Conservation (phyloP, 164 flowering plant species). For the Umbilicus rupestris region DNA sequence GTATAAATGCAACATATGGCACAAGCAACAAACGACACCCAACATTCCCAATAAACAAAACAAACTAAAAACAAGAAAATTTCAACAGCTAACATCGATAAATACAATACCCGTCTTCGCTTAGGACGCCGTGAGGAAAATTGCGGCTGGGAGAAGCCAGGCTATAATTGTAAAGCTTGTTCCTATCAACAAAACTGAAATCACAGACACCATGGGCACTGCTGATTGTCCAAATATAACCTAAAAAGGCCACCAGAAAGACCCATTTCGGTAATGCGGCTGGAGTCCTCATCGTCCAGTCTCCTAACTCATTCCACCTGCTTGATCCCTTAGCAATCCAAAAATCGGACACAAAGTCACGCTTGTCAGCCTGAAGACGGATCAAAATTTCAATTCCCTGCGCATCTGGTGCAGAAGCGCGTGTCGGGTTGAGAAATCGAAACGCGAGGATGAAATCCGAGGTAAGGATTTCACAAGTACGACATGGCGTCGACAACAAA, state of each 20-base stretch:
- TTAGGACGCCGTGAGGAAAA: conserved; percentile 76
- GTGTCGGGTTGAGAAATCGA: too few species aligned
- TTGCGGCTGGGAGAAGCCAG: conserved; percentile 46
- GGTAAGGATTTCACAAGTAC: too few species aligned
- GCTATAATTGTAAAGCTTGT: conserved; percentile 54
- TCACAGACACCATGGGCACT: conserved; percentile 38
- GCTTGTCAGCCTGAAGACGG: too few species aligned
- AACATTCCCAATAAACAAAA: not conserved
- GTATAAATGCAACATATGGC: not conserved
- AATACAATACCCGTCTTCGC: conserved; percentile 78
- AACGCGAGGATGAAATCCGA: too few species aligned
- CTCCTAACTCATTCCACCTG: not conserved
- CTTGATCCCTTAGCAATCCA: too few species aligned
- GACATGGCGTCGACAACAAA: too few species aligned
- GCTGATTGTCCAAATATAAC: conserved; percentile 1
- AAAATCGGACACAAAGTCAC: too few species aligned
- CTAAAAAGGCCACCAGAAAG: not conserved
- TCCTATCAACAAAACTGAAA: conserved; percentile 30
- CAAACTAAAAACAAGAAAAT: not conserved
- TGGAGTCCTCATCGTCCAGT: not conserved
- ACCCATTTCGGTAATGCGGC: not conserved
- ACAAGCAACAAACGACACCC: too few species aligned
- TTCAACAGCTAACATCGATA: not conserved
- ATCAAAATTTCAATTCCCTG: too few species aligned
- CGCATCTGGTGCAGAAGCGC: too few species aligned